Evolutionary conservation across 371 early-diverging fungal species (phyloP).

Genomic region (Neoconidiobolus thromboides): DNA sequence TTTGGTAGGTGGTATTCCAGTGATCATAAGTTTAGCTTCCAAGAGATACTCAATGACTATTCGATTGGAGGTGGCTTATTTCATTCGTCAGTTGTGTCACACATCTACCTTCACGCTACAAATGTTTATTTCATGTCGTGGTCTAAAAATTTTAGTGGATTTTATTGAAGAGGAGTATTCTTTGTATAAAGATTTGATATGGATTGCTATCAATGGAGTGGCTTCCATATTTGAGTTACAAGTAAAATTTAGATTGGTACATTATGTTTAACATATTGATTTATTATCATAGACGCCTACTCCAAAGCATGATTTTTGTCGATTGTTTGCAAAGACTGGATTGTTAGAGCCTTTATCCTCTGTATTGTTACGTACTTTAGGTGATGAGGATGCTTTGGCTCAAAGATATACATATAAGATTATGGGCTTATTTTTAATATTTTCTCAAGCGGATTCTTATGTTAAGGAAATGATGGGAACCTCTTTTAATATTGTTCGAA

Average conservation of each 20-base stretch:
- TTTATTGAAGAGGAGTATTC: conserved; percentile 23
- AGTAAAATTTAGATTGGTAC: conserved; percentile 10
- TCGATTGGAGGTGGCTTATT: conserved; percentile 21
- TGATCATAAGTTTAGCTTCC: conserved; percentile 20
- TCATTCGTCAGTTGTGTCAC: conserved; percentile 23
- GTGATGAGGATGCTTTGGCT: conserved; percentile 14
- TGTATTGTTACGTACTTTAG: conserved; percentile 14
- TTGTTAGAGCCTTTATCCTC: conserved; percentile 21
- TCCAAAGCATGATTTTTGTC: conserved; percentile 33
- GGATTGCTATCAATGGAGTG: conserved; percentile 28
- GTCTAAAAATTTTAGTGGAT: conserved; percentile 21
- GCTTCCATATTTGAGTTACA: conserved; percentile 26
- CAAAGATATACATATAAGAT: conserved; percentile 18
- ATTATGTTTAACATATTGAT: background rate
- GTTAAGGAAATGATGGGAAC: conserved; percentile 28
- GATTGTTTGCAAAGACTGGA: conserved; percentile 24
- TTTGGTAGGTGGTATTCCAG: conserved; percentile 29
- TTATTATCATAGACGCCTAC: conserved; percentile 16
- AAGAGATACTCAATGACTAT: conserved; percentile 13
- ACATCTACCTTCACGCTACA: conserved; percentile 21
- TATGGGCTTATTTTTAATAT: conserved; percentile 20
- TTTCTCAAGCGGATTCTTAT: conserved; percentile 26
- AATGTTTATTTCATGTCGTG: conserved; percentile 34
- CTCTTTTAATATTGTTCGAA: conserved; percentile 9
- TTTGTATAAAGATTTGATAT: conserved; percentile 19